Conservation (phyloP, 306 rosid species). For the Acacia confusa region DNA sequence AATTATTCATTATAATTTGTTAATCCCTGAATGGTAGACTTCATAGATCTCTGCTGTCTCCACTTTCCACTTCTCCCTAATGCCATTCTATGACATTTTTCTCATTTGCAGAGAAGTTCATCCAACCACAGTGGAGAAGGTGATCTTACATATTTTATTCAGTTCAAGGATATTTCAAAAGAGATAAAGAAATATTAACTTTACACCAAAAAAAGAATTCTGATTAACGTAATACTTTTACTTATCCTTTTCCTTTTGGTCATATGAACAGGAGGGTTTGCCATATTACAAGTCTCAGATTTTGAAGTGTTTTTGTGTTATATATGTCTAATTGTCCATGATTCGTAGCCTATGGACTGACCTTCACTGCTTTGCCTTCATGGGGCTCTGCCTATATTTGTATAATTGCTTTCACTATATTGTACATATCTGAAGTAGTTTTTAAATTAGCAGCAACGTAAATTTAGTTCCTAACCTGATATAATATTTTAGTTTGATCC, state of each 20-base stretch:
- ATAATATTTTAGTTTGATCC: not conserved
- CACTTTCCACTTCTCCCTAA: not conserved
- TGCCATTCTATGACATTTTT: conserved; percentile 17
- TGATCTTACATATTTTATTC: conserved; percentile 34
- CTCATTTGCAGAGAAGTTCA: conserved; percentile 47
- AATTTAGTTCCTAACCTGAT: not conserved
- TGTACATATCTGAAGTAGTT: conserved; percentile 8
- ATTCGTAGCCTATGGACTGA: conserved; percentile 20
- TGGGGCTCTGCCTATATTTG: conserved; percentile 9
- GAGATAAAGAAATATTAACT: conserved; percentile 27
- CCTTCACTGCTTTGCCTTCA: not conserved
- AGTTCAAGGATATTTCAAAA: conserved; percentile 23
- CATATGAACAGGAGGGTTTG: conserved; percentile 28
- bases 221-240: conserved; percentile 17
- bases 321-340: conserved; percentile 25
- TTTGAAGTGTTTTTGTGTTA: conserved; percentile 26
- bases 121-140: conserved; percentile 65
- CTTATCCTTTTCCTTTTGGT: conserved; percentile 18
- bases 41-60: not conserved
- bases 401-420: conserved; percentile 17
- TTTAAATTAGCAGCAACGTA: not conserved
- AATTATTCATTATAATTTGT: not conserved
- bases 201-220: not conserved
- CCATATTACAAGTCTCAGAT: conserved; percentile 14
- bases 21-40: not conserved